Base-by-base conservation (phyloP, 2,329 filamentous ascomycete genomes). In the Alternaria panax region DNA sequence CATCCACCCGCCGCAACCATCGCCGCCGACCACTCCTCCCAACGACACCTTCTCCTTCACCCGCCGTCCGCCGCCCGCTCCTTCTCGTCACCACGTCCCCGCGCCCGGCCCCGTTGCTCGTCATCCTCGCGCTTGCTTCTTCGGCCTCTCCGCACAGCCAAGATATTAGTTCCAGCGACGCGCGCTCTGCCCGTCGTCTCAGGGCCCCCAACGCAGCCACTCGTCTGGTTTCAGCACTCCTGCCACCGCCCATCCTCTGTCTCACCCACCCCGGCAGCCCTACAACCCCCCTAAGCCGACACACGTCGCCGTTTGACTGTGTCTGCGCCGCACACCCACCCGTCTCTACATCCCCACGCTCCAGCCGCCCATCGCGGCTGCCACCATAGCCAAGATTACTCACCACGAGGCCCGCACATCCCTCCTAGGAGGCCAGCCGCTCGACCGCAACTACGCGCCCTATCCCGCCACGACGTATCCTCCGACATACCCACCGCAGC, bases 351-450 rank as follows among this genome's bases (percentile, higher is more conserved):
- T 64, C 63, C 63, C 46, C 63, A 57, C 62, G 34, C 65, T 54
- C 52, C 75, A 76, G 75, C 74, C 75, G 75, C 75, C 64, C 52
- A 41, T 54, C 54, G 73, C 75, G 75, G 75, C 75, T 77, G 74
- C 64, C 50, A 54, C 51, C 55, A 69, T 69, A 67, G 75, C 70
- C 77, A 86, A 86, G 80, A 85, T 85, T 84, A 79, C 78, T 76
- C 82, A 81, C 69, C 84, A 86, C 80, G 81, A 83, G 74, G 82
- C 83, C 56, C 82, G 84, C 72, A 77, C 83, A 73, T 87, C 85
- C 80, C 84, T 88, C 73, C 80, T 88, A 68, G 85, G 85, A 79
- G 84, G 83, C 68, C 82, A 84, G 69, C 81, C 80, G 51, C 81
- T 84, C 48, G 82, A 85, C 71, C 80, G 82, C 40, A 78, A 82